A percentile compares a stretch with the other conserved stretches of the same genome.
These are phyloP conservation scores for Graphilbum ipis-grandicollis DNA, from an alignment of 2,329 filamentous ascomycete genomes.

Conservation along the genomic window DNA sequence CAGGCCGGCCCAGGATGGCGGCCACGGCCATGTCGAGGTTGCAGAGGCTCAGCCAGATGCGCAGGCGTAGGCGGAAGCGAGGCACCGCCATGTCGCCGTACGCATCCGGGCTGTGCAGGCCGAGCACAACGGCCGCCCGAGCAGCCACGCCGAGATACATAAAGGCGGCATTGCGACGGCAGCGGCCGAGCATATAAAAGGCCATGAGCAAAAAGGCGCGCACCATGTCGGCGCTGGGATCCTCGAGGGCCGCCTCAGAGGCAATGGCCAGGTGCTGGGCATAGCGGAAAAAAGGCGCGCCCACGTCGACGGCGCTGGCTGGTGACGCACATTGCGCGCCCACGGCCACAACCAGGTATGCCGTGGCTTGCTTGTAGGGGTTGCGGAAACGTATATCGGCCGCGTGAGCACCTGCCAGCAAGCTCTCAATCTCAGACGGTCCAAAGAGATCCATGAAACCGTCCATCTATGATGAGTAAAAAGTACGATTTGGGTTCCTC, in stretches of 20 bases:
- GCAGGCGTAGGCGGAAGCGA: slow-evolving; percentile 12
- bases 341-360: slow-evolving; percentile 8
- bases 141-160: slow-evolving; percentile 45
- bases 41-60: slow-evolving; percentile 27
- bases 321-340: slow-evolving; percentile 8
- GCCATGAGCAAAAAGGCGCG: slow-evolving; percentile 36
- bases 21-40: slow-evolving; percentile 28
- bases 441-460: slow-evolving; percentile 4
- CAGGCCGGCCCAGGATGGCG: slow-evolving; percentile 29
- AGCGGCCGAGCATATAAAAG: slow-evolving; percentile 41
- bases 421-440: slow-evolving; percentile 3
- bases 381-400: slow-evolving; percentile 3
- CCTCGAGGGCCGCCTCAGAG: slow-evolving; percentile 25
- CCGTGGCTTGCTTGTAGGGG: slow-evolving; percentile 4
- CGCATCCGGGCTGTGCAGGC: slow-evolving; percentile 24
- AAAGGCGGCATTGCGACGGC: slow-evolving; percentile 40
- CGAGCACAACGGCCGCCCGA: slow-evolving; percentile 36
- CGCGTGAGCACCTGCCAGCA: slow-evolving; percentile 1
- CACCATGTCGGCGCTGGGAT: slow-evolving; percentile 34
- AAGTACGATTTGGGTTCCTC: too few relatives aligned
- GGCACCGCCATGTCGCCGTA: slow-evolving; percentile 2
- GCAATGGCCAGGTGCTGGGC: slow-evolving; percentile 3
- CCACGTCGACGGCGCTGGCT: background rate
- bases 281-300: slow-evolving; percentile 1
- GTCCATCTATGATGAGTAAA: slow-evolving; percentile 2